Percentiles rank a stretch among this genome's conserved stretches.
phyloP scores from a whole-genome alignment of 768 basidiomycete genomes.

The Tephrocybe rancida region DNA sequence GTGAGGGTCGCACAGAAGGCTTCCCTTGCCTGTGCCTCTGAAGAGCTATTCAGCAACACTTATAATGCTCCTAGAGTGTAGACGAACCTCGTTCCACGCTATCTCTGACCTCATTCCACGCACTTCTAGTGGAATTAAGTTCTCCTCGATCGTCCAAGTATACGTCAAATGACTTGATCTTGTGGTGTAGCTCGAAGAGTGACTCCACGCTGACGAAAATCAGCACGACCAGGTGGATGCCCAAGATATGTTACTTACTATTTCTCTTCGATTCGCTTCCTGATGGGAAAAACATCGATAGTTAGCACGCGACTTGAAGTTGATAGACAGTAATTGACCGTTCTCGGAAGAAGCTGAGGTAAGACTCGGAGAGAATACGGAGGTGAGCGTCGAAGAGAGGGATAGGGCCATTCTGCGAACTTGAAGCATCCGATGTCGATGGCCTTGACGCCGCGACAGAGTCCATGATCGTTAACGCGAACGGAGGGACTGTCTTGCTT shows the following conservation, averaged over 20 bases:
- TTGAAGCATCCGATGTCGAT: conserved; percentile 37
- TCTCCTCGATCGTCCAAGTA: conserved; percentile 75
- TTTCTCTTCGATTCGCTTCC: conserved; percentile 81
- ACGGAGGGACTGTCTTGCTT: conserved; percentile 10
- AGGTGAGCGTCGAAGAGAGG: conserved; percentile 76
- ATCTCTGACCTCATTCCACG: conserved; percentile 85
- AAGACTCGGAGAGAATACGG: conserved; percentile 69
- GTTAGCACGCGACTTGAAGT: conserved; percentile 17
- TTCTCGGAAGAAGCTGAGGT: conserved; percentile 85
- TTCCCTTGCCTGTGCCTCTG: conserved; percentile 82
- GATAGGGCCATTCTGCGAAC: conserved; percentile 52
- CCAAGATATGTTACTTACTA: conserved; percentile 56
- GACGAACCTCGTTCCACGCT: conserved; percentile 77
- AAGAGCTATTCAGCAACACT: conserved; percentile 11
- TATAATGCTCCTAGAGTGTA: background rate
- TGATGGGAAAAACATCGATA: conserved; percentile 40
- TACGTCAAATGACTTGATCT: conserved; percentile 68
- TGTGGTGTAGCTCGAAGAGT: conserved; percentile 71
- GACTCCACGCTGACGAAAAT: conserved; percentile 63
- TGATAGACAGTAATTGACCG: conserved; percentile 47
- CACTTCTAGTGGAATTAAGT: conserved; percentile 62
- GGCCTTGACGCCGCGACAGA: conserved; percentile 40
- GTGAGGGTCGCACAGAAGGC: conserved; percentile 76
- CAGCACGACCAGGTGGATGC: background rate
- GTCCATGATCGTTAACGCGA: conserved; percentile 25